Base-by-base conservation (phyloP, 768 basidiomycete genomes). In the Amanita jacksonii region DNA sequence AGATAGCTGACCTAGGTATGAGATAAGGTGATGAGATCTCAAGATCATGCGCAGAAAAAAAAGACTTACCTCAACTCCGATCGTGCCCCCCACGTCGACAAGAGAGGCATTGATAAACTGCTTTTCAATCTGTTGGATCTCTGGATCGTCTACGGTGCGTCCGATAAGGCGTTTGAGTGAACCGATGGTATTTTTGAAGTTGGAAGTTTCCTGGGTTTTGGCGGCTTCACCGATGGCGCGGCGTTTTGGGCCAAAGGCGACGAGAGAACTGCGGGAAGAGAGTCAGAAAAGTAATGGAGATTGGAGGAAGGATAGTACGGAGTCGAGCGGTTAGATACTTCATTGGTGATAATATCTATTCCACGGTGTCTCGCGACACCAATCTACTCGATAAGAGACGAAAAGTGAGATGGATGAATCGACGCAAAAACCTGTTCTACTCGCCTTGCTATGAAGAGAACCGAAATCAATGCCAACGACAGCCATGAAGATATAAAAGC, bases 321-420 rank as follows among this genome's bases (percentile, higher is more conserved):
- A 19, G 93, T 98, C 12, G 83, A 77, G 44, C 96, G 85, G 73
- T 97, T 97, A 12, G 93, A 97, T 49, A 93, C 91, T 62, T 99
- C 94, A 64, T 99, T 99, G 49, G 80, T 72, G 70, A 99, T 94
- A 65, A 99, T 92, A 74, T 99, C 94, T 70, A 99, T 94, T 54
- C 94, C 94, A 58, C 89, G 77, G 67, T 88, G 84, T 66, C 92
- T 77, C 15, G 92, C 92, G 51, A 94, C 92, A 69, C 92, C 92
- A 61, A 97, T 92, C 89, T 88, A 25, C 12, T 4, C 18, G n/a
- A 2, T 19, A 16, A 20, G 12, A 33, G 1, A 36, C 0, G 20
- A 19, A 10, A 28, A 5, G 4, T 41, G 24, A 27, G 4, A n/a
- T 13, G 23, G 20, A 6, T 7, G 37, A 7, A 19, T 8, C 12